phyloP scores from a whole-genome alignment of 176 grass and related monocot genomes.

The Melocanna baccifera region DNA sequence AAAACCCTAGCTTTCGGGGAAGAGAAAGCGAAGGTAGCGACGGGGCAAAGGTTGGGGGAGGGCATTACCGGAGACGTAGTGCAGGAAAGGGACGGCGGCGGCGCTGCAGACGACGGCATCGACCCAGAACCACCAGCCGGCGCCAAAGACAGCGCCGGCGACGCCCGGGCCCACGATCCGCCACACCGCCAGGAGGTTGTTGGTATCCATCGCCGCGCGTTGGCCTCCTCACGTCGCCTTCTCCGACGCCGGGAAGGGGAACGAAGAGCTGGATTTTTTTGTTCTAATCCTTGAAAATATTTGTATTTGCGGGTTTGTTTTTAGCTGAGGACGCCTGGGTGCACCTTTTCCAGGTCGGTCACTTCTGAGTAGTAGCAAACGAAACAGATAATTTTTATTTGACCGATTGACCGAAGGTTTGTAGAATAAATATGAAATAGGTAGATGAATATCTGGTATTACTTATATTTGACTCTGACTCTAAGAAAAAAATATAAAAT shows the following conservation, averaged over 20 bases:
- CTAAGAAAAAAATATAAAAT: no score
- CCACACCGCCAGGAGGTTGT: slow-evolving; percentile 55
- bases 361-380: no score
- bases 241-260: neutral
- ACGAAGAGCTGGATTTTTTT: neutral
- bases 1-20: neutral
- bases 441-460: no score
- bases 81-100: slow-evolving; percentile 67
- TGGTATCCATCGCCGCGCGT: slow-evolving; percentile 11
- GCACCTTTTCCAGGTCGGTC: neutral
- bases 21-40: neutral
- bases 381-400: no score
- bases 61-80: slow-evolving; percentile 77
- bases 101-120: slow-evolving; percentile 84
- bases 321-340: neutral
- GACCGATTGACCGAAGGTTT: no score
- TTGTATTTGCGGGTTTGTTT: neutral
- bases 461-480: no score
- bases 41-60: neutral
- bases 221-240: neutral
- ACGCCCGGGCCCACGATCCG: slow-evolving; percentile 51
- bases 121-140: slow-evolving; percentile 91
- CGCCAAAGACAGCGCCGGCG: slow-evolving; percentile 71
- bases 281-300: neutral
- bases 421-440: no score